Percentiles rank a stretch among this genome's conserved stretches.
Evolutionary conservation across 2,329 filamentous ascomycete genomes (phyloP).

Genomic region (Fusarium solani-melongenae): DNA sequence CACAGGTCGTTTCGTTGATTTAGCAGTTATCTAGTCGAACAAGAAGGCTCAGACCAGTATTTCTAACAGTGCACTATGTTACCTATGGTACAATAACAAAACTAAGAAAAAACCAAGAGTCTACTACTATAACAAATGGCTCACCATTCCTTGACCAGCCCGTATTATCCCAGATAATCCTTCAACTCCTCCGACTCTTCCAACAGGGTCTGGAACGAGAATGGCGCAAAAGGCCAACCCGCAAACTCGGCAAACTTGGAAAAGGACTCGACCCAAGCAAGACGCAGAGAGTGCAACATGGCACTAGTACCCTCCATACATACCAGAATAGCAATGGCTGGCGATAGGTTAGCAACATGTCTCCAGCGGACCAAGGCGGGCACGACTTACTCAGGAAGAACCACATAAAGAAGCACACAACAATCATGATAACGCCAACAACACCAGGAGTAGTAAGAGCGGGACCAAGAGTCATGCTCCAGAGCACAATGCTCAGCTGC

Average conservation of each 20-base stretch:
- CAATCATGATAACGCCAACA: constrained; percentile 81
- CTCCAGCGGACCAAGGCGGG: neutral
- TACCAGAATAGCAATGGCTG: constrained; percentile 74
- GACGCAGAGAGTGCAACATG: constrained; percentile 90
- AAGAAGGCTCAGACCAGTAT: constrained; percentile 27
- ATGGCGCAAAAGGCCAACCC: constrained; percentile 87
- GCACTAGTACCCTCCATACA: constrained; percentile 97
- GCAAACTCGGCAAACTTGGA: constrained; percentile 96
- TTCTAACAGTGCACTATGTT: constrained; percentile 41
- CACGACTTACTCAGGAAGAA: constrained; percentile 76
- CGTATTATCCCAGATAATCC: constrained; percentile 61
- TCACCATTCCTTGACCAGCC: constrained; percentile 9
- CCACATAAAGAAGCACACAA: constrained; percentile 88
- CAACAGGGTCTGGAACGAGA: constrained; percentile 85
- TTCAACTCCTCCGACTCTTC: constrained; percentile 80
- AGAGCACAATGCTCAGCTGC: constrained; percentile 94
- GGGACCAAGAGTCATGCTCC: constrained; percentile 91
- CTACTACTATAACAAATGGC: constrained; percentile 43
- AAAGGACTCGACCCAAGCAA: constrained; percentile 98
- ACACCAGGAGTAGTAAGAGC: constrained; percentile 76
- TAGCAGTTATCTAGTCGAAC: neutral
- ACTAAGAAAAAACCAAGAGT: constrained; percentile 45
- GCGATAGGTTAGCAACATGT: constrained; percentile 38
- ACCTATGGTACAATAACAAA: constrained; percentile 48
- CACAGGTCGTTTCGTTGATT: neutral